Conservation (phyloP, 805 yeast genomes). For the Cyberlindnera japonica region DNA sequence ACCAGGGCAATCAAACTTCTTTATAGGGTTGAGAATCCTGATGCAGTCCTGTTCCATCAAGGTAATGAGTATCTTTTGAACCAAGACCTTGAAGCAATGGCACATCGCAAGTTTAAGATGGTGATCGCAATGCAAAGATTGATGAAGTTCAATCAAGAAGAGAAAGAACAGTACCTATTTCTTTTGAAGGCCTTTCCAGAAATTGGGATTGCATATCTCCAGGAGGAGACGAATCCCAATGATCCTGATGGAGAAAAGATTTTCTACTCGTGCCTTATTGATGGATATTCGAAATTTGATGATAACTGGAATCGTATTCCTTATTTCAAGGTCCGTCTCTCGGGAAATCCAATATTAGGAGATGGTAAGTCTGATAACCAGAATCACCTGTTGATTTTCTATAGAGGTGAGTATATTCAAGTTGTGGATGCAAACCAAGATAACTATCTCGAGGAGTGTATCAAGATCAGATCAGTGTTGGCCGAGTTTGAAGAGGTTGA, state of each 20-base stretch:
- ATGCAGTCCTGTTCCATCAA: slow-evolving; percentile 41
- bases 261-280: slow-evolving; percentile 65
- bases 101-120: slow-evolving; percentile 74
- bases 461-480: slow-evolving; percentile 81
- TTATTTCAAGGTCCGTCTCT: slow-evolving; percentile 61
- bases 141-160: slow-evolving; percentile 59
- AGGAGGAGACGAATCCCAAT: slow-evolving; percentile 35
- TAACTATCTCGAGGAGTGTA: slow-evolving; percentile 89
- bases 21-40: slow-evolving; percentile 62
- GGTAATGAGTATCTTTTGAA: slow-evolving; percentile 55
- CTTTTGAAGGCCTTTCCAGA: slow-evolving; percentile 73
- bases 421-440: slow-evolving; percentile 96
- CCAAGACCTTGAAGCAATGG: slow-evolving; percentile 64
- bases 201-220: slow-evolving; percentile 51
- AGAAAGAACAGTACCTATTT: slow-evolving; percentile 62
- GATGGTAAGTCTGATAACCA: slow-evolving; percentile 97
- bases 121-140: slow-evolving; percentile 87
- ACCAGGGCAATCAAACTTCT: slow-evolving; percentile 66
- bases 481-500: slow-evolving; percentile 88
- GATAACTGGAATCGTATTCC: slow-evolving; percentile 59
- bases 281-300: slow-evolving; percentile 51
- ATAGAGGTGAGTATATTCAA: slow-evolving; percentile 92
- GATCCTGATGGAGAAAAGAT: slow-evolving; percentile 27
- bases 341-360: slow-evolving; percentile 94
- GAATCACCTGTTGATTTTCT: slow-evolving; percentile 79